phyloP scores from a whole-genome alignment of 345 rosid species.

The Chamaenerion angustifolium region DNA sequence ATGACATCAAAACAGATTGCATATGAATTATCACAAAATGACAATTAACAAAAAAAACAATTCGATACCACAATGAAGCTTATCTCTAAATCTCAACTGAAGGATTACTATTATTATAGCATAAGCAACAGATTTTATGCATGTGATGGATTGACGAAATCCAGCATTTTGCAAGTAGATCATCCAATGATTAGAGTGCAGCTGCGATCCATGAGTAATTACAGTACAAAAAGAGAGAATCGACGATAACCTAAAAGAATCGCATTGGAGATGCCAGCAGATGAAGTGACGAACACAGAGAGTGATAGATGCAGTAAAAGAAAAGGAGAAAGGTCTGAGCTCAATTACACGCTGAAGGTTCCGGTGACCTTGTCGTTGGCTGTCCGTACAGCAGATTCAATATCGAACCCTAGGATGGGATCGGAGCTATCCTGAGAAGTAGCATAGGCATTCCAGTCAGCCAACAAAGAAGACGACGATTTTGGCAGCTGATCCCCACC shows the following conservation, averaged over 20 bases:
- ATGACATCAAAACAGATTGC: background rate
- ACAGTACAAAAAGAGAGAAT: no score
- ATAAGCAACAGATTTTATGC: no score
- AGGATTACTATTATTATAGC: no score
- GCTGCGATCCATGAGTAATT: no score
- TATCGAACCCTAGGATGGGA: constrained; percentile 25
- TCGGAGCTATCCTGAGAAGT: constrained; percentile 24
- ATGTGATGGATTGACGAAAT: no score
- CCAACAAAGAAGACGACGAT: constrained; percentile 28
- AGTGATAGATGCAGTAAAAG: background rate
- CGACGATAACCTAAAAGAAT: background rate
- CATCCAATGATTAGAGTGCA: no score
- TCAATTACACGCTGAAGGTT: constrained; percentile 61
- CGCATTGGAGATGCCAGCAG: background rate
- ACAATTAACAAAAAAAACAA: background rate
- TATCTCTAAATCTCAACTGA: no score
- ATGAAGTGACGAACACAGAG: background rate
- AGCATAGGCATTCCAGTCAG: constrained; percentile 46
- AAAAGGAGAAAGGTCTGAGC: background rate
- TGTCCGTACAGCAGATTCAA: constrained; percentile 56
- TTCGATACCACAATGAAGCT: no score
- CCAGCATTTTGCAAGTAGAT: no score
- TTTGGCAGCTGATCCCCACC: constrained; percentile 8
- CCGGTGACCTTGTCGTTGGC: constrained; percentile 69
- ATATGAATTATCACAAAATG: background rate